These are phyloP conservation scores for Tylopilus felleus DNA, from an alignment of 768 basidiomycete genomes.

Conservation along the genomic window DNA sequence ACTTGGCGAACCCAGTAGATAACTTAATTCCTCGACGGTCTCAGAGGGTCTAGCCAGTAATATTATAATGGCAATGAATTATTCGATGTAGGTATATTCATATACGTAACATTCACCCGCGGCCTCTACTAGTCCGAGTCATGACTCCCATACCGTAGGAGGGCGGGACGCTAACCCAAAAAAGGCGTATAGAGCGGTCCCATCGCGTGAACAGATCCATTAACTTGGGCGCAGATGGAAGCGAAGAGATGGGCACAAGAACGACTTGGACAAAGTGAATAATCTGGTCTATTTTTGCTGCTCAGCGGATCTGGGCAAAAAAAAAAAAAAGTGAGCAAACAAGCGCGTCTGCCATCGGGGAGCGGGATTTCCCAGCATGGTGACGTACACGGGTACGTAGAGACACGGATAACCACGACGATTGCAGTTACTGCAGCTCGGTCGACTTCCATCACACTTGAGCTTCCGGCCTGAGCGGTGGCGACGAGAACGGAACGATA, in stretches of 20 bases:
- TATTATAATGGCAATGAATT: slow-evolving; percentile 27
- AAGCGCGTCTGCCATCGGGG: not conserved
- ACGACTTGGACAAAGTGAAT: not conserved
- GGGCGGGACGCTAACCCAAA: slow-evolving; percentile 4
- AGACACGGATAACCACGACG: slow-evolving; percentile 54
- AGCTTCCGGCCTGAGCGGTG: slow-evolving; percentile 55
- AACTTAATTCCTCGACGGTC: not conserved
- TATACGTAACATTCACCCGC: slow-evolving; percentile 13
- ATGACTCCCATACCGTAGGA: slow-evolving; percentile 1
- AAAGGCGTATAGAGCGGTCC: slow-evolving; percentile 10
- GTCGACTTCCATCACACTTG: slow-evolving; percentile 66
- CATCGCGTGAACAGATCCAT: slow-evolving; percentile 24
- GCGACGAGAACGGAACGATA: not conserved
- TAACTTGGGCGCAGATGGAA: slow-evolving; percentile 14
- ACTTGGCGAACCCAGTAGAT: not conserved
- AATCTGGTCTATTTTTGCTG: slow-evolving; percentile 30
- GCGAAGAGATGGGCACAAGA: slow-evolving; percentile 21
- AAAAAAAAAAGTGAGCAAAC: slow-evolving; percentile 6
- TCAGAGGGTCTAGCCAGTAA: slow-evolving; percentile 1
- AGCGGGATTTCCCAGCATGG: slow-evolving; percentile 2
- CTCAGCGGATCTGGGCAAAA: slow-evolving; percentile 23
- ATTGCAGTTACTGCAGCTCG: slow-evolving; percentile 65
- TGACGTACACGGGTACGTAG: slow-evolving; percentile 65
- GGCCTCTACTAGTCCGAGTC: slow-evolving; percentile 9
- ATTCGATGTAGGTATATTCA: slow-evolving; percentile 27